phyloP scores from a whole-genome alignment of 2,329 filamentous ascomycete genomes.

The Colletotrichum coccodes region DNA sequence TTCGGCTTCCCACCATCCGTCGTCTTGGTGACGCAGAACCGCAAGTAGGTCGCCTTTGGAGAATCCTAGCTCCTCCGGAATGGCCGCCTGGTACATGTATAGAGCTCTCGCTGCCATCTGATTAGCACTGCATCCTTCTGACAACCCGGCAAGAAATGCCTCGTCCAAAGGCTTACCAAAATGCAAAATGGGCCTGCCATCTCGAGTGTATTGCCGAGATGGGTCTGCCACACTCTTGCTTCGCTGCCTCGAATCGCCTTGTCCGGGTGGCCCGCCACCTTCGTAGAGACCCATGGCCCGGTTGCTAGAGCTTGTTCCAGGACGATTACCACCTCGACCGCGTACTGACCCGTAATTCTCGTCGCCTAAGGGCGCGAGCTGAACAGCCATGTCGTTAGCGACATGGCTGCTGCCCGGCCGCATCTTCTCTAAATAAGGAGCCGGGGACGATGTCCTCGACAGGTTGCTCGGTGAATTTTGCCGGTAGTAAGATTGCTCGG shows the following conservation, averaged over 20 bases:
- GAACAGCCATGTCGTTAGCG: constrained; percentile 72
- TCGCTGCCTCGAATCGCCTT: constrained; percentile 60
- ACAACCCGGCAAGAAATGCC: constrained; percentile 3
- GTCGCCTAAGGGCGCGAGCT: constrained; percentile 68
- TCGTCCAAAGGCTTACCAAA: constrained; percentile 78
- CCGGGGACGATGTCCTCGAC: constrained; percentile 58
- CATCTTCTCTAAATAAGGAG: constrained; percentile 57
- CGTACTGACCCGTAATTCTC: constrained; percentile 69
- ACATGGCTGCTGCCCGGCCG: constrained; percentile 63
- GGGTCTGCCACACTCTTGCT: constrained; percentile 91
- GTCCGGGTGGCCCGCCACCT: constrained; percentile 50
- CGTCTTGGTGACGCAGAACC: constrained; percentile 90
- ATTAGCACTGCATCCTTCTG: constrained; percentile 35
- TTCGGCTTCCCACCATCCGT: constrained; percentile 99
- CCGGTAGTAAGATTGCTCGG: constrained; percentile 62
- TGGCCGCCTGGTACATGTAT: constrained; percentile 94
- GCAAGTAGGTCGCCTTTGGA: constrained; percentile 91
- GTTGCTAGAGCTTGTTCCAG: constrained; percentile 55
- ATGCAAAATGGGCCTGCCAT: constrained; percentile 89
- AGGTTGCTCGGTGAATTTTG: constrained; percentile 62
- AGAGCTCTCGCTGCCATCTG: constrained; percentile 79
- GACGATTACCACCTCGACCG: constrained; percentile 60
- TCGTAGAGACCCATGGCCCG: constrained; percentile 68
- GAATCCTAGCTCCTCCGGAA: constrained; percentile 94
- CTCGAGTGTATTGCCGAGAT: constrained; percentile 83